These are phyloP conservation scores for Astrothelium macrocarpum DNA, from an alignment of 495 filamentous ascomycete genomes.

Conservation along the genomic window DNA sequence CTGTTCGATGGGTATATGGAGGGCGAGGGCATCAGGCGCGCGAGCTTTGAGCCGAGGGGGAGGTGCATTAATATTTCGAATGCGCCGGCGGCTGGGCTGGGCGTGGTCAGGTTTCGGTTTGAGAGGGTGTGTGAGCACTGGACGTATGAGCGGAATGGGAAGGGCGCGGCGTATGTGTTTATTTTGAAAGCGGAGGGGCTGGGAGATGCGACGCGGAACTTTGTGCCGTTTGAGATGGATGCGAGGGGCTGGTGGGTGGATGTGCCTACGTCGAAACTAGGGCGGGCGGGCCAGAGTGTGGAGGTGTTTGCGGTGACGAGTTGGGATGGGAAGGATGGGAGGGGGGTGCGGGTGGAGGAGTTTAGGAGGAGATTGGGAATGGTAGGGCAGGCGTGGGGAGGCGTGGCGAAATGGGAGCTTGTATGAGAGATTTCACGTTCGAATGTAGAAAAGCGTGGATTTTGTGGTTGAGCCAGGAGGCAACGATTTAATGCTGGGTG, in stretches of 20 bases:
- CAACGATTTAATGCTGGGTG: neutral
- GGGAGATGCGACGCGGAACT: slow-evolving; percentile 58
- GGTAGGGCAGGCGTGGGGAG: slow-evolving; percentile 50
- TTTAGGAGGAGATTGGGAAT: slow-evolving; percentile 51
- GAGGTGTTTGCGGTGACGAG: slow-evolving; percentile 52
- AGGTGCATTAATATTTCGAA: slow-evolving; percentile 48
- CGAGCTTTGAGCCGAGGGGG: slow-evolving; percentile 48
- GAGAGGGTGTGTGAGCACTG: slow-evolving; percentile 68
- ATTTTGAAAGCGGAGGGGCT: slow-evolving; percentile 53
- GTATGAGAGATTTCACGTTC: slow-evolving; percentile 30
- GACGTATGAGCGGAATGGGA: slow-evolving; percentile 55
- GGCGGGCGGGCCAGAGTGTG: slow-evolving; percentile 57
- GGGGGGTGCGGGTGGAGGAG: slow-evolving; percentile 58
- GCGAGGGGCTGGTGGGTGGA: slow-evolving; percentile 69
- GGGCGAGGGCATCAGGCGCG: slow-evolving; percentile 54
- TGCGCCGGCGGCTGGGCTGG: slow-evolving; percentile 38
- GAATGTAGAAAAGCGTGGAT: no score
- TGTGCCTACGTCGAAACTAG: slow-evolving; percentile 53
- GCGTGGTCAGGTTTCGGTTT: slow-evolving; percentile 79
- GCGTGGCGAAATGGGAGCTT: slow-evolving; percentile 62
- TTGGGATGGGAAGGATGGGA: slow-evolving; percentile 52
- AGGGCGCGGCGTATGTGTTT: slow-evolving; percentile 53
- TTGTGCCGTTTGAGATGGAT: slow-evolving; percentile 55
- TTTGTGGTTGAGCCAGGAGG: neutral
- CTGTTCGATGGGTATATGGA: slow-evolving; percentile 43